Base-by-base conservation (phyloP, 2,329 filamentous ascomycete genomes). In the Podosphaera fusca region DNA sequence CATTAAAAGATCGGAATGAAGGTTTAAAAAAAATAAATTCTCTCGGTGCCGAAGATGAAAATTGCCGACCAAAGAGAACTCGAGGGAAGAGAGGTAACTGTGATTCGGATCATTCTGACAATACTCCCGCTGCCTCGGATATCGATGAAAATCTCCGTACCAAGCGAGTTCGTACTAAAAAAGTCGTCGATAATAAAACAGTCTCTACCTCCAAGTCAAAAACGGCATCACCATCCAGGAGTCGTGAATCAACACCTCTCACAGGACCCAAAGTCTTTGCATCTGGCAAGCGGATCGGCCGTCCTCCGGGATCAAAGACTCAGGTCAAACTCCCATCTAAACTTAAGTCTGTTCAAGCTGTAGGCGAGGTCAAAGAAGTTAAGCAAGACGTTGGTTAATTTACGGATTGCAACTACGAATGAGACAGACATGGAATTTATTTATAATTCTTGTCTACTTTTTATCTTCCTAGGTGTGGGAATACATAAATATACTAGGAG, bases 1-100 rank as follows among this genome's bases (percentile, higher is more conserved):
- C 81, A 59, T 77, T 60, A 21, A 56, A 54, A n/a, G 57, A 58
- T 49, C 55, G 58, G 3, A 61, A 61, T 55, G 61, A 58, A 21
- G 55, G 57, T 35, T 47, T 33, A 2, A 56, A 38, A 29, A 9
- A 42, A 29, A 9, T 30, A 14, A n/a, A 2, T 2, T n/a, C 12
- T 30, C n/a, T 30, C 9, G 30, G 21, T 9, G 45, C 40, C 33
- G 42, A 21, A 30, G 34, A 40, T 46, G 33, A 46, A 3, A 63
- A 63, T 35, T 60, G 63, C 40, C 60, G 61, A 21, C 61, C 65
- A 36, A 62, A 63, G 54, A 57, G 65, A 58, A 63, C 57, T 42
- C 51, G 59, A 55, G 56, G 50, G 9, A 62, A 60, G 47, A 49
- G 56, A 12, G 56, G 57, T 35, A 50, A 56, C 33, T 59, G 60